These are phyloP conservation scores for Picea glauca DNA, from an alignment of 75 land plant genomes.

Conservation along the genomic window DNA sequence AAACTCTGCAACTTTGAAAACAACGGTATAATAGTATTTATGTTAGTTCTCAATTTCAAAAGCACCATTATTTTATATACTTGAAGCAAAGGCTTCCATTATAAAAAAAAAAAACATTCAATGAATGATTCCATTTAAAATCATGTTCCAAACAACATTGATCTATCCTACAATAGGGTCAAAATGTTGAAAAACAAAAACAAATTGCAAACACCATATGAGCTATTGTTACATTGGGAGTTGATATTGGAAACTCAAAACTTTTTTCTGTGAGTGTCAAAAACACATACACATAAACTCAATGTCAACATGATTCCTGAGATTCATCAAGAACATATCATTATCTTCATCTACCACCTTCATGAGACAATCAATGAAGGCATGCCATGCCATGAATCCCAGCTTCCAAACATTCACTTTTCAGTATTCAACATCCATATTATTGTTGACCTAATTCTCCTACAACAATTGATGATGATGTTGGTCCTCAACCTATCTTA, in stretches of 20 bases:
- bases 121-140: no score
- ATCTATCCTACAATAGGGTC: no score
- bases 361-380: constrained; percentile 68
- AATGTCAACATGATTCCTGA: constrained; percentile 66
- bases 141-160: no score
- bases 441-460: background rate
- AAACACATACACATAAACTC: background rate
- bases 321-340: constrained; percentile 58
- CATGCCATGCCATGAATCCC: constrained; percentile 40
- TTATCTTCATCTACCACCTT: constrained; percentile 85
- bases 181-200: no score
- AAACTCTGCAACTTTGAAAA: constrained; percentile 69
- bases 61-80: no score
- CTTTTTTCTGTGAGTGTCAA: no score
- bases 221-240: no score
- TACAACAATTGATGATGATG: constrained; percentile 23
- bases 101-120: no score
- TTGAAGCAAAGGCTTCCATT: no score
- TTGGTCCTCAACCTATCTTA: constrained; percentile 14
- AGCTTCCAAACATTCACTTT: constrained; percentile 68
- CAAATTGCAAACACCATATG: no score
- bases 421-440: constrained; percentile 19
- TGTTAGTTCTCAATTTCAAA: no score
- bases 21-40: background rate
- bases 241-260: no score